These are phyloP conservation scores for Penicillium silybi DNA, from an alignment of 495 filamentous ascomycete species.

Conservation along the genomic window DNA sequence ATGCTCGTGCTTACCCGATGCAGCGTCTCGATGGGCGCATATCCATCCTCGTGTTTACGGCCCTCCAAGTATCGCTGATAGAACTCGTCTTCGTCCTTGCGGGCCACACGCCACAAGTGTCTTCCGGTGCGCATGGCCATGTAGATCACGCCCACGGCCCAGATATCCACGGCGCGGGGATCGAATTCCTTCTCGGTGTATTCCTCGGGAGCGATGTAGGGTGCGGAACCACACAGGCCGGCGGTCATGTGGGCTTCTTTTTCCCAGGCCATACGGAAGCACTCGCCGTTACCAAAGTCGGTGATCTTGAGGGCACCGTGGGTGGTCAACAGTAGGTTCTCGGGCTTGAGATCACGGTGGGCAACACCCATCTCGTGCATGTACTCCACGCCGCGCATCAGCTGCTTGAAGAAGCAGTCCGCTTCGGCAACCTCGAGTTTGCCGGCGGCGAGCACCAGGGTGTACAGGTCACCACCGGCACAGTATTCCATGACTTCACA, in stretches of 20 bases:
- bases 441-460: constrained; percentile 83
- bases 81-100: constrained; percentile 95
- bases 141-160: constrained; percentile 98
- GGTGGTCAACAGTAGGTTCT: constrained; percentile 91
- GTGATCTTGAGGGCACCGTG: constrained; percentile 97
- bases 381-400: constrained; percentile 99
- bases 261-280: constrained; percentile 99
- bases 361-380: constrained; percentile 99
- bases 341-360: constrained; percentile 94
- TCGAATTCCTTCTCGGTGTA: constrained; percentile 95
- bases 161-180: constrained; percentile 92
- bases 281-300: constrained; percentile 98
- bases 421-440: constrained; percentile 92
- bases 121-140: constrained; percentile 99
- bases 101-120: constrained; percentile 93
- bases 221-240: constrained; percentile 91
- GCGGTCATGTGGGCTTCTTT: constrained; percentile 97
- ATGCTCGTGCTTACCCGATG: constrained; percentile 71
- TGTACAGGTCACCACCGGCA: constrained; percentile 94
- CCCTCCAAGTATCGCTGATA: constrained; percentile 91
- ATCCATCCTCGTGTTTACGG: constrained; percentile 88
- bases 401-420: constrained; percentile 98
- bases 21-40: constrained; percentile 91
- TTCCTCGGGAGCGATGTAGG: constrained; percentile 97
- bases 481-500: constrained; percentile 99